These are phyloP conservation scores for Talaromyces ruber DNA, from an alignment of 495 filamentous ascomycete genomes.

Conservation along the genomic window DNA sequence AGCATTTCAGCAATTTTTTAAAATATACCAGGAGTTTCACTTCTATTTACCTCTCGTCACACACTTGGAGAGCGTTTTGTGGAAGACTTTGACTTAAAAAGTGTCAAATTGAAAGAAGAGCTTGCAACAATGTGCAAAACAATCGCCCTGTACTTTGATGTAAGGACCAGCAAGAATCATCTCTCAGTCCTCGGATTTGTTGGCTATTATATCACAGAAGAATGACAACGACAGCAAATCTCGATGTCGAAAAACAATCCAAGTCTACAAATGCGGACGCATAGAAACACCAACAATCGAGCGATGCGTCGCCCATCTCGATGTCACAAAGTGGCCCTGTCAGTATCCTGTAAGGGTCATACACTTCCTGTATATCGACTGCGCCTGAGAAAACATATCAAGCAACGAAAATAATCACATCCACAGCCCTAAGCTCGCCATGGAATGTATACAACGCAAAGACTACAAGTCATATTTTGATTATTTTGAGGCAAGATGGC, in stretches of 20 bases:
- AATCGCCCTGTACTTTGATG: constrained; percentile 11
- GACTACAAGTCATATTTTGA: neutral
- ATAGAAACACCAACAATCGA: neutral
- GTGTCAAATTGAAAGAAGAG: constrained; percentile 10
- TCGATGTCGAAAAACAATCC: neutral
- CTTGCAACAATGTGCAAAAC: constrained; percentile 9
- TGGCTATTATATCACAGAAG: neutral
- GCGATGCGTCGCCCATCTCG: neutral
- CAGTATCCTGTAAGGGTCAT: neutral
- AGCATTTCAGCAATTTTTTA: neutral
- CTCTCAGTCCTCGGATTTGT: constrained; percentile 11
- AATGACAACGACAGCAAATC: neutral
- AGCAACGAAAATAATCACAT: neutral
- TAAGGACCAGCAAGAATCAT: constrained; percentile 10
- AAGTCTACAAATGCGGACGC: neutral
- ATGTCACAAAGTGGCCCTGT: constrained; percentile 2
- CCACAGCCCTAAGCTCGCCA: neutral
- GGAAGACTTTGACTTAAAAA: constrained; percentile 9
- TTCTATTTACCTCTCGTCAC: constrained; percentile 9
- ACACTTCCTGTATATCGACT: neutral
- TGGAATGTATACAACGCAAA: neutral
- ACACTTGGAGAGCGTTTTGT: constrained; percentile 8
- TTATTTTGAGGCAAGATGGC: constrained; percentile 2
- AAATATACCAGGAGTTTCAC: neutral
- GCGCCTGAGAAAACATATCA: neutral